phyloP scores from a whole-genome alignment of 2,329 filamentous ascomycete genomes.

The Daldinia sp. region DNA sequence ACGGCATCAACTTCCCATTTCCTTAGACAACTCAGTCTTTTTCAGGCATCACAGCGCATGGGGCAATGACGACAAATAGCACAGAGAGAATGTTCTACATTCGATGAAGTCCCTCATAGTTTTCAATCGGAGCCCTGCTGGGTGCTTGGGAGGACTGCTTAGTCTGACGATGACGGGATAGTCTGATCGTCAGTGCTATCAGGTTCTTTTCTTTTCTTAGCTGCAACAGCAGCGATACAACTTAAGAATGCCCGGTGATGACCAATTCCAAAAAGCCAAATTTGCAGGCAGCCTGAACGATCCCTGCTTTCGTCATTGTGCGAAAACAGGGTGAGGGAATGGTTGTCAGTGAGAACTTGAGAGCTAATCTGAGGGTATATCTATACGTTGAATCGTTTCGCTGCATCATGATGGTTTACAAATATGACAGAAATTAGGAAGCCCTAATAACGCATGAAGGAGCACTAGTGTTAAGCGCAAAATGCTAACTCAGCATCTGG shows the following conservation, averaged over 20 bases:
- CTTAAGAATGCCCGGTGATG: constrained; percentile 61
- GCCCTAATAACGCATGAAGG: not conserved
- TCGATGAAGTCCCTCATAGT: constrained; percentile 56
- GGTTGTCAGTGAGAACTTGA: constrained; percentile 67
- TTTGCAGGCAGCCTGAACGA: constrained; percentile 63
- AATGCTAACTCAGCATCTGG: no score
- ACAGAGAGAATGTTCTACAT: constrained; percentile 42
- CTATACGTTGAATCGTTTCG: constrained; percentile 11
- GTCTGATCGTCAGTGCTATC: constrained; percentile 23
- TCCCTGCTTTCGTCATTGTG: constrained; percentile 17
- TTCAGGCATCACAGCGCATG: constrained; percentile 31
- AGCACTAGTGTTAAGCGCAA: no score
- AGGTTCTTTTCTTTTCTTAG: constrained; percentile 29
- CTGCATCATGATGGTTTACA: not conserved
- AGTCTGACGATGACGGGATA: constrained; percentile 40
- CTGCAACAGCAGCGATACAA: constrained; percentile 41
- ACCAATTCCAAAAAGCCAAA: constrained; percentile 69
- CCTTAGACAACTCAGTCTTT: constrained; percentile 29
- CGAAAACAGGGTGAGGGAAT: constrained; percentile 43
- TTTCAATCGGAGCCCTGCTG: constrained; percentile 66
- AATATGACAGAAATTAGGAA: not conserved
- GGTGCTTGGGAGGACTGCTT: constrained; percentile 38
- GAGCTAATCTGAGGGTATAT: constrained; percentile 68
- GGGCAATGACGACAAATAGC: constrained; percentile 50
- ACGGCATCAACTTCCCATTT: constrained; percentile 23